Evolutionary conservation across 768 basidiomycete species (phyloP).

Genomic region (Dacryopinax primogenitus): DNA sequence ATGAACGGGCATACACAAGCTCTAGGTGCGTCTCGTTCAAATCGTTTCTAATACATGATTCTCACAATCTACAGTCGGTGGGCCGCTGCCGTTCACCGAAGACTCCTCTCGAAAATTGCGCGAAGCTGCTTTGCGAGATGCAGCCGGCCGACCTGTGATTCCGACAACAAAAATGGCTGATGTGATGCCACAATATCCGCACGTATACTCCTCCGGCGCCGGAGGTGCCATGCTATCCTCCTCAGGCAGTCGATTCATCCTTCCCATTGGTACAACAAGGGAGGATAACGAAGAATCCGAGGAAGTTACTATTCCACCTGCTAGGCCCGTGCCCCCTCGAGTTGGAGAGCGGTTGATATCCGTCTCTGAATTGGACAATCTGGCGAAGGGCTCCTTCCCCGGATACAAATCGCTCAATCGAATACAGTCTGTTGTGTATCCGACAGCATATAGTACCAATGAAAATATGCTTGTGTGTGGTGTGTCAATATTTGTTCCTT

Average conservation of each 20-base stretch:
- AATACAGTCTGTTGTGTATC: slow-evolving; percentile 89
- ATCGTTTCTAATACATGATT: neutral
- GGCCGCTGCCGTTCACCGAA: neutral
- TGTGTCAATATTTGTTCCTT: slow-evolving; percentile 27
- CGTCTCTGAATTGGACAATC: slow-evolving; percentile 57
- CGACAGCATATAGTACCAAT: slow-evolving; percentile 84
- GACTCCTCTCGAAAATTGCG: neutral
- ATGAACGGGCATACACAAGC: slow-evolving; percentile 7
- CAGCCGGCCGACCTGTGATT: neutral
- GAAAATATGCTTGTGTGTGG: slow-evolving; percentile 94
- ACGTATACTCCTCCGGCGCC: slow-evolving; percentile 63
- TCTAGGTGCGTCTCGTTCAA: slow-evolving; percentile 12
- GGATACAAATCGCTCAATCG: slow-evolving; percentile 81
- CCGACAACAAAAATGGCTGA: slow-evolving; percentile 19
- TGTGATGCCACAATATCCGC: slow-evolving; percentile 45
- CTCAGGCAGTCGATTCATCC: slow-evolving; percentile 59
- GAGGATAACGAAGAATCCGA: slow-evolving; percentile 60
- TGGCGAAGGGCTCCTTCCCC: slow-evolving; percentile 73
- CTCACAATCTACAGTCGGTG: neutral
- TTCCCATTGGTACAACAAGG: slow-evolving; percentile 73
- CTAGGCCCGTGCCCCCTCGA: slow-evolving; percentile 61
- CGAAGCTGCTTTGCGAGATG: neutral
- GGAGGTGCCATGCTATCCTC: slow-evolving; percentile 58
- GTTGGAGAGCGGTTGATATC: slow-evolving; percentile 55
- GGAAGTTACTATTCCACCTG: slow-evolving; percentile 81